Percentiles rank a stretch among this genome's conserved stretches.
Evolutionary conservation across 352 stramenopile genomes (phyloP).

Genomic region (Globisporangium orthogonon): DNA sequence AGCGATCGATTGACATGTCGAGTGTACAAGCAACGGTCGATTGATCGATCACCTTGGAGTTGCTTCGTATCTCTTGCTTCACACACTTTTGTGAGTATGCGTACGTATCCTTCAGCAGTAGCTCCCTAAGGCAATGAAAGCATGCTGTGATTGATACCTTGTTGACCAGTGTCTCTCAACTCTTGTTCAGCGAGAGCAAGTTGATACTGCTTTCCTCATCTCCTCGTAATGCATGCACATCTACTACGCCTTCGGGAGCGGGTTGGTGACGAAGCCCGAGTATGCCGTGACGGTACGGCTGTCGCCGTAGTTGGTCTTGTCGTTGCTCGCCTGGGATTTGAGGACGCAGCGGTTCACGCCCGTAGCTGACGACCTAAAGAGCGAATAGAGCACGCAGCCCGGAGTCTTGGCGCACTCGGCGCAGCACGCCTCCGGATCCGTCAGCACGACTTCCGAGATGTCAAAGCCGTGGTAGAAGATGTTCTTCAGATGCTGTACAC

Average conservation of each 20-base stretch:
- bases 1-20: background rate
- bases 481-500: constrained; percentile 24
- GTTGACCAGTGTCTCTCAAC: too few species aligned
- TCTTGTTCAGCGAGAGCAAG: too few species aligned
- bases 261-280: constrained; percentile 3
- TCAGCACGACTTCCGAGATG: constrained; percentile 14
- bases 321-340: constrained; percentile 8
- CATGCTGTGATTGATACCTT: too few species aligned
- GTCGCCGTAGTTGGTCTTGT: constrained; percentile 33
- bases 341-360: constrained; percentile 5
- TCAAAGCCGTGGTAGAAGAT: constrained; percentile 32
- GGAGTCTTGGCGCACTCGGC: constrained; percentile 4
- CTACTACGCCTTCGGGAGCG: background rate
- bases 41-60: too few species aligned
- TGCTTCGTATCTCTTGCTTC: too few species aligned
- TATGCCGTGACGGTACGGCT: constrained; percentile 6
- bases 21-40: too few species aligned
- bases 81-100: too few species aligned
- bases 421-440: constrained; percentile 7
- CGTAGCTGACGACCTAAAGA: constrained; percentile 1
- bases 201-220: too few species aligned
- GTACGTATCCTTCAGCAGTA: too few species aligned
- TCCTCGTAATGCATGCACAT: too few species aligned
- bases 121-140: too few species aligned
- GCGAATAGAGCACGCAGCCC: constrained; percentile 8